Percentiles rank a stretch among this genome's conserved stretches.
Conservation (phyloP, 1,284 basidiomycete genomes). For the Irpex sp. region DNA sequence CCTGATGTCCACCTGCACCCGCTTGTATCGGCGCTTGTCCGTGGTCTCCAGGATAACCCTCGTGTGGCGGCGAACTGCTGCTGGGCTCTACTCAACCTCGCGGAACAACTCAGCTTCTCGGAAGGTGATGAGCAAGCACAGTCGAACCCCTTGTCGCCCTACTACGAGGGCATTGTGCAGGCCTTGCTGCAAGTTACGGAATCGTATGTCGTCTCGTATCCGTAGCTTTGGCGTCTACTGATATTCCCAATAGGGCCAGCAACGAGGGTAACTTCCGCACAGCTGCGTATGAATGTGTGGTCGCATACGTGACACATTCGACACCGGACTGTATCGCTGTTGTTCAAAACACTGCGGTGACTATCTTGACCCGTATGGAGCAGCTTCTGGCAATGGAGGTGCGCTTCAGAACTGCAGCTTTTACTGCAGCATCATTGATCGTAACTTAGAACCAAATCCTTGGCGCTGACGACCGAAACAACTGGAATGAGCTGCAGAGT, state of each 20-base stretch:
- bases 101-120: constrained; percentile 71
- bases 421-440: background rate
- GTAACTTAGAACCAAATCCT: constrained; percentile 81
- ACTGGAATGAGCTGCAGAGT: constrained; percentile 98
- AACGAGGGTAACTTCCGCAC: constrained; percentile 95
- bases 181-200: constrained; percentile 85
- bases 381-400: constrained; percentile 82
- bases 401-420: constrained; percentile 14
- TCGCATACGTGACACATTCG: constrained; percentile 81
- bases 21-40: constrained; percentile 81
- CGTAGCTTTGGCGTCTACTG: constrained; percentile 13
- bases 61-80: constrained; percentile 94
- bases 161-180: constrained; percentile 84
- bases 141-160: constrained; percentile 75
- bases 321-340: constrained; percentile 79
- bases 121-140: constrained; percentile 56
- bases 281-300: constrained; percentile 95
- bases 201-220: constrained; percentile 46
- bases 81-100: constrained; percentile 95
- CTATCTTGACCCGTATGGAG: constrained; percentile 88
- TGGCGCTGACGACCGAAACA: constrained; percentile 94
- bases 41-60: constrained; percentile 78
- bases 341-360: constrained; percentile 80
- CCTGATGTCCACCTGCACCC: constrained; percentile 86
- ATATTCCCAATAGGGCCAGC: constrained; percentile 48